Base-by-base conservation (phyloP, 257 asterid species). In the Rubia yunnanensis region DNA sequence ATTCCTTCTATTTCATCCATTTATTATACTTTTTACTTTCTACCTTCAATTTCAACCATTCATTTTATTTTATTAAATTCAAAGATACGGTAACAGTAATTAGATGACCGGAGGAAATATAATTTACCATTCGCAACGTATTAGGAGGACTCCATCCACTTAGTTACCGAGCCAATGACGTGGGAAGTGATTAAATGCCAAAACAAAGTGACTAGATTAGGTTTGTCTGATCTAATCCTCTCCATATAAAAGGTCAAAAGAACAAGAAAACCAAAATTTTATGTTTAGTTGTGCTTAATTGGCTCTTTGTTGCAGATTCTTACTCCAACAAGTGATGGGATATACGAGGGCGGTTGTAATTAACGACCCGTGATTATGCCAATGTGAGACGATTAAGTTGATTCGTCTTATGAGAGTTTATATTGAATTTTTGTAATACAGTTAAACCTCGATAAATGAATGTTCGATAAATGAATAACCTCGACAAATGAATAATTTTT, bases 301-400 rank as follows among this genome's bases (percentile, higher is more conserved):
- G 17, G 39, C 32, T 7, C 20, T 13, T 2, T 20, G 64, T 14
- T 59, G 64, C 49, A 60, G 24, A 34, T 34, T 20, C 50, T 60
- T 27, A 60, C 31, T 60, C 39, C 0, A 44, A 32, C 59, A 41
- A 57, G 15, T 56, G 32, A 56, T 10, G 20, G 60, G 32, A 57
- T 39, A 38, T 3, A n/a, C 48, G 26, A 32, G 60, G 60, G 60
- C 46, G 20, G 23, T 59, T 59, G 46, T 59, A 59, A 31, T 32
- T 27, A 71, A 54, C 60, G 60, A 23, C 24, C 46, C 13, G 18
- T 32, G 66, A 32, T 71, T 23, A 48, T 49, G 68, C 52, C 67
- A 23, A 58, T 26, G 44, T 58, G 26, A 32, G 26, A 13, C 30
- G 52, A 44, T n/a, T 49, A 50, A 50, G 26, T 46, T 46, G n/a